A percentile compares a stretch with the other conserved stretches of the same genome.
phyloP scores from a whole-genome alignment of 345 rosid genomes.

The Cochlearia excelsa region DNA sequence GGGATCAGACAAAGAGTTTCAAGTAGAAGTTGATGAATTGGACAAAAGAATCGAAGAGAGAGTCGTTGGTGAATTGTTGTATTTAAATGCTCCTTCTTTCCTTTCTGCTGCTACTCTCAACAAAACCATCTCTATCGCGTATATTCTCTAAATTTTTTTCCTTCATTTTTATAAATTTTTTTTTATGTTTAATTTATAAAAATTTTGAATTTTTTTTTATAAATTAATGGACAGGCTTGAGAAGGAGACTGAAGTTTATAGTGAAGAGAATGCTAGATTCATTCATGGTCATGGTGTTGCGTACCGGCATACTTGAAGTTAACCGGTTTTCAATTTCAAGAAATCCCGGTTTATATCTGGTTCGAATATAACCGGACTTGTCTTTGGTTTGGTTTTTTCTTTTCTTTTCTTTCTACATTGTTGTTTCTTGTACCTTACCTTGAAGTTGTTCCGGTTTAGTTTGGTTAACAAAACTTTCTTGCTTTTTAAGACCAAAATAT shows the following conservation, averaged over 20 bases:
- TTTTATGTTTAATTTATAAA: neutral
- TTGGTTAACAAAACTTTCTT: slow-evolving; percentile 24
- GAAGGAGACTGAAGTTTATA: slow-evolving; percentile 90
- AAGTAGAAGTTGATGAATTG: slow-evolving; percentile 53
- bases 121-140: slow-evolving; percentile 72
- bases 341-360: slow-evolving; percentile 17
- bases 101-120: slow-evolving; percentile 82
- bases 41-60: slow-evolving; percentile 67
- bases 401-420: slow-evolving; percentile 8
- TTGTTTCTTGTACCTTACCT: slow-evolving; percentile 1
- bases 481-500: neutral
- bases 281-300: slow-evolving; percentile 92
- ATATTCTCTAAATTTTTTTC: slow-evolving; percentile 14
- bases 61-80: slow-evolving; percentile 64
- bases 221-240: slow-evolving; percentile 46
- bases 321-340: slow-evolving; percentile 8
- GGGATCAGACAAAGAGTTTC: slow-evolving; percentile 88
- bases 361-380: slow-evolving; percentile 21
- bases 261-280: slow-evolving; percentile 84
- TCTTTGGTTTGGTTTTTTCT: slow-evolving; percentile 15
- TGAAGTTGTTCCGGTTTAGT: slow-evolving; percentile 22
- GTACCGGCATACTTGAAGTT: slow-evolving; percentile 46
- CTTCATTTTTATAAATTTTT: neutral
- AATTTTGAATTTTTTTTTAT: neutral
- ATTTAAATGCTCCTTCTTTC: slow-evolving; percentile 76